Evolutionary conservation across 2,329 filamentous ascomycete species (phyloP), one percentile per base, ranked within the genome.

Genomic region (Aschersonia sp.): DNA sequence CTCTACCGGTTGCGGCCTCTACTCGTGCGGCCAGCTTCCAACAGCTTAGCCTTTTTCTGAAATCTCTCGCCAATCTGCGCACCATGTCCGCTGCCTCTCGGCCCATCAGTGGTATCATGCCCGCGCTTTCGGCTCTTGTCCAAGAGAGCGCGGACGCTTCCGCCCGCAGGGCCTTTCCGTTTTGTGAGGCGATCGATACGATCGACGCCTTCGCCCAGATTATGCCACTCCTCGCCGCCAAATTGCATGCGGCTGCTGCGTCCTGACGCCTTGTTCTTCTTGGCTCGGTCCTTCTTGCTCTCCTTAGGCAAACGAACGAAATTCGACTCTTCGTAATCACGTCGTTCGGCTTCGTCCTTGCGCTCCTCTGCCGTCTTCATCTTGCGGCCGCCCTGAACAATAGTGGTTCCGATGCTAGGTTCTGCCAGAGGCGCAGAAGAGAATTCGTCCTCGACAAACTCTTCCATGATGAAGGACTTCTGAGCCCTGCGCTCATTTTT

Each of bases 141-240:
- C 54, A 89, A 64, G 54, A 87, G 59, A 0, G 77, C 75, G 54
- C 71, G 73, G 10, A 77, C 77, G 32, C 75, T 72, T 30, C 72
- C 68, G 48, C 73, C 67, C 62, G 54, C 71, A 70, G 37, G 71
- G 70, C 50, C 72, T 62, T 80, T 86, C 59, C 77, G 77, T 64
- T 79, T 79, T 6, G 89, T 95, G 58, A 95, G 70, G 52, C 81
- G 74, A 56, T 88, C 83, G 64, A 95, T 95, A 43, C 90, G 76
- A 65, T 95, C 87, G 46, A 89, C 77, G 6, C 88, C 87, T 61
- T 89, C 83, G 48, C 86, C 87, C 43, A 98, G 69, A 30, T 84
- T 81, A 53, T 83, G 78, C 87, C 88, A 97, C 61, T 97, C 92
- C 66, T 97, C 92, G 46, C 92, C 92, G 51, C 90, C 90, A 66